These are phyloP conservation scores for Ascochyta viciae-villosae DNA, from an alignment of 2,329 filamentous ascomycete species.

Conservation along the genomic window DNA sequence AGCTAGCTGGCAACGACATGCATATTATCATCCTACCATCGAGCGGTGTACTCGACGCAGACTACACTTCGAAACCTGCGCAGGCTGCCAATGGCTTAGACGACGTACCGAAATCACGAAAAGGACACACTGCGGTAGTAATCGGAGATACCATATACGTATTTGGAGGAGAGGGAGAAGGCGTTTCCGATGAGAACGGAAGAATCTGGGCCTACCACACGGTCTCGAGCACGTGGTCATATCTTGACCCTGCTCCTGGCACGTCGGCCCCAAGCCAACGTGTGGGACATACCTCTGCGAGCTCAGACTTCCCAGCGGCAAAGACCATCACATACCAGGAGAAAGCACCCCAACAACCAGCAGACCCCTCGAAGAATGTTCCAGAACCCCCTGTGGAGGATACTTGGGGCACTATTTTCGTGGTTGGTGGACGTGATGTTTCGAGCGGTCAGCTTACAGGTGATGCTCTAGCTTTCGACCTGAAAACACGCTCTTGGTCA, in stretches of 20 bases:
- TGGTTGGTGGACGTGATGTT: slow-evolving; percentile 55
- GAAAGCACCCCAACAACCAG: slow-evolving; percentile 49
- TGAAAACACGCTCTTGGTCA: slow-evolving; percentile 58
- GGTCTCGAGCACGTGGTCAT: slow-evolving; percentile 50
- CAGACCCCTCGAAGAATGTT: slow-evolving; percentile 50
- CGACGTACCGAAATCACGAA: slow-evolving; percentile 49
- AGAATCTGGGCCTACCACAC: slow-evolving; percentile 56
- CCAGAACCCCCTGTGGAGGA: slow-evolving; percentile 51
- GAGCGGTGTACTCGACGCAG: slow-evolving; percentile 51
- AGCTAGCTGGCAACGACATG: slow-evolving; percentile 58
- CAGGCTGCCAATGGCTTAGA: slow-evolving; percentile 36
- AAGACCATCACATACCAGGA: slow-evolving; percentile 39
- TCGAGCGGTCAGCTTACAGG: slow-evolving; percentile 37
- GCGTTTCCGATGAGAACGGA: slow-evolving; percentile 44
- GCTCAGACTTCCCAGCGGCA: slow-evolving; percentile 51
- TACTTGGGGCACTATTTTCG: slow-evolving; percentile 59
- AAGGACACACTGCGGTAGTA: slow-evolving; percentile 52
- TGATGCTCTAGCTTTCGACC: slow-evolving; percentile 62
- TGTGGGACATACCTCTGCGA: slow-evolving; percentile 46
- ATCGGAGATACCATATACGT: slow-evolving; percentile 56
- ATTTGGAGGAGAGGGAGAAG: slow-evolving; percentile 50
- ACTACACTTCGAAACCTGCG: slow-evolving; percentile 49
- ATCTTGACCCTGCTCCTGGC: slow-evolving; percentile 45
- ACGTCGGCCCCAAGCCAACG: slow-evolving; percentile 40
- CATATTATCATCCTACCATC: slow-evolving; percentile 61